Base-by-base conservation (phyloP, 768 basidiomycete species). In the Saitozyma sp. region DNA sequence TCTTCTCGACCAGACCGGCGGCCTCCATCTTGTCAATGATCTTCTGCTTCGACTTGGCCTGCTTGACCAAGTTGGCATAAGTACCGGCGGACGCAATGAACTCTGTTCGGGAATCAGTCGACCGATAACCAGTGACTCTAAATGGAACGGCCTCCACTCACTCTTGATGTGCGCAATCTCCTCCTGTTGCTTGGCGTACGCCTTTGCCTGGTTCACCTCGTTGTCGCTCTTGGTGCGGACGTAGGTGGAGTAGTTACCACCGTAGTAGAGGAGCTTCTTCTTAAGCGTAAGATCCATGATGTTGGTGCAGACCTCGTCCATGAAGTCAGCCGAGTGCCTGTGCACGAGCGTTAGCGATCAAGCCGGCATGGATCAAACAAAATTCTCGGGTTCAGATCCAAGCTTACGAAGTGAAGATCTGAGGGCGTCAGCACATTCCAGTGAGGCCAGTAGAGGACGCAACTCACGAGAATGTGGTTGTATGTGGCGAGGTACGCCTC, bases 11-110 rank as follows among this genome's bases (percentile, higher is more conserved):
- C 49, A 99, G 84, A 65, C 95, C 95, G 13, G 94, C 95, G 37
- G 95, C 95, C 84, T 99, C 96, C 95, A 99, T 99, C 86, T 99
- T 99, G 84, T 99, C 95, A 81, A 99, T 95, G 67, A 99, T 98
- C 86, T 99, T 99, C 81, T 99, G 95, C 80, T 99, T 99, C 55
- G 94, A 97, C 83, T 99, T 97, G 70, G 95, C 95, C 81, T 99
- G 95, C 75, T 89, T 91, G 73, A 99, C 95, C 69, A 99, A 86
- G 81, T 99, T 99, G 70, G 95, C 96, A 78, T 98, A 99, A 42
- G 95, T 99, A 86, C 95, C 95, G 42, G 95, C 95, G n/a, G 92
- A 94, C 8, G 96, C 92, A 70, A 98, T 98, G 85, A 97, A 97
- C 76, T 79, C 92, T 82, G 88, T 4, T 41, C 13, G 16, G 20